Percentiles rank a stretch among this genome's conserved stretches.
Conservation (phyloP, 1,284 basidiomycete genomes). For the Spongiforma sp. region DNA sequence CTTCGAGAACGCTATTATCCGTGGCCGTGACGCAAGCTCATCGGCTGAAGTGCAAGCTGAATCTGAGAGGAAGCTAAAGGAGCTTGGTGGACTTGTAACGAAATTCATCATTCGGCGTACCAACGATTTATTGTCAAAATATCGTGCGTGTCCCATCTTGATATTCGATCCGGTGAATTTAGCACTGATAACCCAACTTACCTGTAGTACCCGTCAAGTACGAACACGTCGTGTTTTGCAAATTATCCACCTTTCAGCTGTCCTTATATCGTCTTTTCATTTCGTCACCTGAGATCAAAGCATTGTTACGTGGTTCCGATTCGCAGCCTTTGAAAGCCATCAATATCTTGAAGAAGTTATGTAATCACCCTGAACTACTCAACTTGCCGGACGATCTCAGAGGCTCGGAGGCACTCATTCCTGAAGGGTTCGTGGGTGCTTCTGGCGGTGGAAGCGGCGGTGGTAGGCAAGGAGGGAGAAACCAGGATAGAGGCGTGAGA, state of each 20-base stretch:
- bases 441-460: conserved; percentile 39
- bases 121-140: conserved; percentile 97
- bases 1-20: conserved; percentile 94
- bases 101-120: conserved; percentile 98
- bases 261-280: conserved; percentile 94
- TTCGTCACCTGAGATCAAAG: conserved; percentile 93
- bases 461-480: conserved; percentile 47
- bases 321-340: conserved; percentile 99
- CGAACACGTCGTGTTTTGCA: conserved; percentile 98
- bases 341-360: conserved; percentile 95
- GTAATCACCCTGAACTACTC: conserved; percentile 96
- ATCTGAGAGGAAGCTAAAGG: conserved; percentile 92
- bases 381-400: conserved; percentile 87
- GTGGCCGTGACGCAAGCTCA: conserved; percentile 92
- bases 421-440: conserved; percentile 78
- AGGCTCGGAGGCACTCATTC: conserved; percentile 86
- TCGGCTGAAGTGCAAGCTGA: conserved; percentile 82
- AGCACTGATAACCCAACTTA: conserved; percentile 14
- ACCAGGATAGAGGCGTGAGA: conserved; percentile 57
- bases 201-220: conserved; percentile 95
- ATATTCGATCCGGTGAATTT: neutral
- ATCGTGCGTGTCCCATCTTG: conserved; percentile 62
- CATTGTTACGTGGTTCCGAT: conserved; percentile 86
- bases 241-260: conserved; percentile 88
- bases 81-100: conserved; percentile 89